These are phyloP conservation scores for Lentinula sp. DNA, from an alignment of 768 basidiomycete species.

Conservation along the genomic window DNA sequence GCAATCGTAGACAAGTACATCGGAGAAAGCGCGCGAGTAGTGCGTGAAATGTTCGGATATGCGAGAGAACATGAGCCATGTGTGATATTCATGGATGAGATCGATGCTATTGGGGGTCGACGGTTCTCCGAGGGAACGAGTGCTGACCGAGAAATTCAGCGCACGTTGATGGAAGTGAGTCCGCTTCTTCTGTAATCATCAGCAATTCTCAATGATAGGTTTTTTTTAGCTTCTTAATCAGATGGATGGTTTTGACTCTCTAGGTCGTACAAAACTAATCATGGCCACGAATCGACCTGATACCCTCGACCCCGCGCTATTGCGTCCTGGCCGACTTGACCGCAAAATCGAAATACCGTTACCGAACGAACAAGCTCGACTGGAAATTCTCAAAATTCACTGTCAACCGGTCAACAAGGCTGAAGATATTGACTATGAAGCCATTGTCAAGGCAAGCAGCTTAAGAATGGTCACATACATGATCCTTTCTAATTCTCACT, in stretches of 20 bases:
- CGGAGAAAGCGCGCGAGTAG: conserved; percentile 92
- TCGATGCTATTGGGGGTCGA: conserved; percentile 94
- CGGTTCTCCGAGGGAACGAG: conserved; percentile 92
- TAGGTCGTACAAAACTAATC: conserved; percentile 93
- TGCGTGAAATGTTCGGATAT: conserved; percentile 99
- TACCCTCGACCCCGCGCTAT: conserved; percentile 92
- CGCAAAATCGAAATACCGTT: conserved; percentile 97
- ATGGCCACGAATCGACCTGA: conserved; percentile 99
- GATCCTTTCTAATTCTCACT: neutral
- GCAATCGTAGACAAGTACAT: conserved; percentile 99
- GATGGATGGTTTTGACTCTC: conserved; percentile 99
- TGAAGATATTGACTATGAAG: conserved; percentile 96
- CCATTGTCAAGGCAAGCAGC: conserved; percentile 80
- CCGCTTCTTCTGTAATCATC: neutral
- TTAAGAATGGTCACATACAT: neutral
- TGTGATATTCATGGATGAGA: conserved; percentile 98
- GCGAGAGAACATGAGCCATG: conserved; percentile 97
- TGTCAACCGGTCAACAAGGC: conserved; percentile 90
- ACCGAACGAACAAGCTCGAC: conserved; percentile 92
- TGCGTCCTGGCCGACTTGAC: conserved; percentile 94
- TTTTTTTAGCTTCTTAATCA: conserved; percentile 74
- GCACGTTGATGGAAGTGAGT: conserved; percentile 92
- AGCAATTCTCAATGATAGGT: neutral
- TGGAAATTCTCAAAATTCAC: conserved; percentile 98
- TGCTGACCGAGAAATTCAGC: conserved; percentile 97